Base-by-base conservation (phyloP, 306 rosid species). In the Astragalus membranaceus region DNA sequence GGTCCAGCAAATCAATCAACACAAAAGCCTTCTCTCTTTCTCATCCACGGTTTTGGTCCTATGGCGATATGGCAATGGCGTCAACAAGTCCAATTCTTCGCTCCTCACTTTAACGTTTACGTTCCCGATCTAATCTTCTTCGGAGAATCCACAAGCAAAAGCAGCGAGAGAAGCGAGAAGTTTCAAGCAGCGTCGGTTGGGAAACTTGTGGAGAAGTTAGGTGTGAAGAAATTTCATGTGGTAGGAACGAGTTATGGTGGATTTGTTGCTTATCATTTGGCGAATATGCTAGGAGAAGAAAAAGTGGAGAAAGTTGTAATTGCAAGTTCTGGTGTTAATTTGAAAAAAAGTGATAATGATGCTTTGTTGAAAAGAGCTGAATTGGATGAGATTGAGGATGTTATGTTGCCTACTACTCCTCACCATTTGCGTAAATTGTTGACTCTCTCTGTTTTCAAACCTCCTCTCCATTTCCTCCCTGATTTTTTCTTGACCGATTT, bases 171-270 rank as follows among this genome's bases (percentile, higher is more conserved):
- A 11, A 68, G 82, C 49, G 97, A 90, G 76, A 35, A 3, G 7
- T 94, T 88, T 36, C 98, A 94, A 82, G 97, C 96, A 0, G 81
- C 29, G 0, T 77, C 87, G 0, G 69, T 94, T 32, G 98, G 72
- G 8, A 84, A 86, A 39, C 80, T 94, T 11, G 9, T 90, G 33
- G 92, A 88, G 35, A 85, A 49, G 67, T 6, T 87, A 5, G 85
- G 79, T 0, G 83, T 78, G 67, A 33, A 74, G 44, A 86, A 49
- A 74, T 88, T 58, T 46, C 75, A 82, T 41, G 89, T 88, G 57
- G 30, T 74, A 49, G 97, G 98, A 3, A 94, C 98, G 5, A 94
- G 98, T 73, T 94, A 94, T 20, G 97, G 98, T 0, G 97, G 98
- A 0, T 75, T 94, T 5, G 92, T 94, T 73, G 94, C 98, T 8